A percentile compares a stretch with the other conserved stretches of the same genome.
phyloP scores from a whole-genome alignment of 2,329 filamentous ascomycete species.

The Triangularia setosa region DNA sequence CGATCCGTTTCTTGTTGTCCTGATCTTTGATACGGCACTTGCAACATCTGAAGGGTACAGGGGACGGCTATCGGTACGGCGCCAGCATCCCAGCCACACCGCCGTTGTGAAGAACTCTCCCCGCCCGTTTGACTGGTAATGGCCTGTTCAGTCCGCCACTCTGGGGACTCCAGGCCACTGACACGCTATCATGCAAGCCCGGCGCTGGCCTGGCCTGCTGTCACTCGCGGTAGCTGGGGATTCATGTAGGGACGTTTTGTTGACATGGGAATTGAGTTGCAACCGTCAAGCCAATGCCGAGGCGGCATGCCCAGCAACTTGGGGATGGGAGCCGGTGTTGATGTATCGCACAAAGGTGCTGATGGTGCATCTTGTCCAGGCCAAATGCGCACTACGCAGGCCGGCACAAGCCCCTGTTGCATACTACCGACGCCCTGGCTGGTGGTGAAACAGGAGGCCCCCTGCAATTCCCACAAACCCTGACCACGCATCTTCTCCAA shows the following conservation, averaged over 20 bases:
- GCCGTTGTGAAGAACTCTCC: conserved; percentile 21
- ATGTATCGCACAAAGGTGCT: conserved; percentile 5
- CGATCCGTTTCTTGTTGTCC: conserved; percentile 12
- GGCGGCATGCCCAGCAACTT: not conserved
- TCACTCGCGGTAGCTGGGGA: not conserved
- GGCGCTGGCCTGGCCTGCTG: not conserved
- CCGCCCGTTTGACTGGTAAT: conserved; percentile 15
- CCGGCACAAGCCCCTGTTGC: conserved; percentile 32
- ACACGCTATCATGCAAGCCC: not conserved
- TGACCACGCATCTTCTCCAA: conserved; percentile 36
- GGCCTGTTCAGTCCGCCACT: conserved; percentile 11
- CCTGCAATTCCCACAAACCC: conserved; percentile 44
- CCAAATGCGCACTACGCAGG: conserved; percentile 28
- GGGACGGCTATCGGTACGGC: conserved; percentile 2
- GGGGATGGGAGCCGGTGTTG: not conserved
- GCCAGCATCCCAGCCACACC: conserved; percentile 18
- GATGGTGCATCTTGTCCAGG: conserved; percentile 14
- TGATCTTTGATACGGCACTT: conserved; percentile 6
- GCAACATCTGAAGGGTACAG: not conserved
- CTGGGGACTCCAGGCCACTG: conserved; percentile 1
- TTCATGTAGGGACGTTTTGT: not conserved
- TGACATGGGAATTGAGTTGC: not conserved
- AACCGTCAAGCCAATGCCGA: not conserved
- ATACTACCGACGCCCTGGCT: conserved; percentile 37
- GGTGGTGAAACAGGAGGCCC: conserved; percentile 49